Evolutionary conservation across 495 filamentous ascomycete genomes (phyloP).

Genomic region (Symbiotaphrina buchneri): DNA sequence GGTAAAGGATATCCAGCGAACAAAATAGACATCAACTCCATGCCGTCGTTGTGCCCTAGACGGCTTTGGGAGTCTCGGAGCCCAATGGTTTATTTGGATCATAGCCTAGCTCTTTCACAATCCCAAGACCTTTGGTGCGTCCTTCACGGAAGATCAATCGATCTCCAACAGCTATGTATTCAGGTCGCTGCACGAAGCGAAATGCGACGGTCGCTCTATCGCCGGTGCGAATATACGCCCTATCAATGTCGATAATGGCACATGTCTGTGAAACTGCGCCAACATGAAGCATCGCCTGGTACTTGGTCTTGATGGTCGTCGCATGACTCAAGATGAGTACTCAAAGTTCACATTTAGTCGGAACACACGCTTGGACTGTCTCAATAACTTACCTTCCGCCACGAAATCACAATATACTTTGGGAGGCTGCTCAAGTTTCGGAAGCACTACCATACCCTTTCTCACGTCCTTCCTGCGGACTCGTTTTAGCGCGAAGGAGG

Average conservation of each 20-base stretch:
- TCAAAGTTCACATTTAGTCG: constrained; percentile 9
- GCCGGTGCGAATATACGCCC: constrained; percentile 84
- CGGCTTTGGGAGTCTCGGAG: no score
- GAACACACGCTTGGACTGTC: background rate
- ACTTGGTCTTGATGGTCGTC: constrained; percentile 95
- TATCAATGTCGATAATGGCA: constrained; percentile 91
- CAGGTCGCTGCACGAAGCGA: constrained; percentile 85
- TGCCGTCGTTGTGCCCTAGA: no score
- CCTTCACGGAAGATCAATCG: constrained; percentile 86
- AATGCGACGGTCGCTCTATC: constrained; percentile 86
- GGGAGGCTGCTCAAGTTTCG: constrained; percentile 47
- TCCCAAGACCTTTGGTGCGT: constrained; percentile 83
- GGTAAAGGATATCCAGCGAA: background rate
- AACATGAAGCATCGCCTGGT: constrained; percentile 97
- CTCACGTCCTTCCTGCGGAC: constrained; percentile 81
- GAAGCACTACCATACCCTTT: constrained; percentile 95
- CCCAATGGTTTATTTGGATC: constrained; percentile 38
- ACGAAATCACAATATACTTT: constrained; percentile 87
- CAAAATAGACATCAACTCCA: background rate
- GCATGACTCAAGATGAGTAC: constrained; percentile 90
- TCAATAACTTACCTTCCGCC: constrained; percentile 47
- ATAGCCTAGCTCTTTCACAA: constrained; percentile 83
- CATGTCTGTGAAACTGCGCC: constrained; percentile 91
- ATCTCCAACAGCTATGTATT: constrained; percentile 77
- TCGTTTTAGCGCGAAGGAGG: constrained; percentile 72